Percentiles rank a stretch among this genome's conserved stretches.
Conservation (phyloP, 106 monocot species). For the Dioscorea alata region DNA sequence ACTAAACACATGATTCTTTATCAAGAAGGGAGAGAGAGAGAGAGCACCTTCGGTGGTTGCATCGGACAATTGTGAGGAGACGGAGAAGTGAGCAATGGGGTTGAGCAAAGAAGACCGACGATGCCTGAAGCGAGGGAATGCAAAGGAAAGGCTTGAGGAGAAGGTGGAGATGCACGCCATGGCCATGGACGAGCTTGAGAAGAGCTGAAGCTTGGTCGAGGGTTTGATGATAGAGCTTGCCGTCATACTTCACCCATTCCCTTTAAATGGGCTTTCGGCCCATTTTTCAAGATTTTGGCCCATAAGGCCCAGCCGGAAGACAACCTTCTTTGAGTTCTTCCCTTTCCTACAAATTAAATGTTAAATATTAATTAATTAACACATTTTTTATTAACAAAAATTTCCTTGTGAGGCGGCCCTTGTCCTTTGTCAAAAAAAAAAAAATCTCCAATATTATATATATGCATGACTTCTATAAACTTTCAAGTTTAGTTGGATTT, state of each 20-base stretch:
- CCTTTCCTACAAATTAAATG: too few species aligned
- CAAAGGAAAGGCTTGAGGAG: neutral
- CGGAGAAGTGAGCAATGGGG: neutral
- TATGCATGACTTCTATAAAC: too few species aligned
- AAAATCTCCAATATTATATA: too few species aligned
- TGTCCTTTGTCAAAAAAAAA: too few species aligned
- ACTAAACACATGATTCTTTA: neutral
- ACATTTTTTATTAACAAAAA: too few species aligned
- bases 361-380: too few species aligned
- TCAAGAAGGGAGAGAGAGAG: neutral
- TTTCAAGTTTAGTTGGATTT: too few species aligned
- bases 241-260: neutral
- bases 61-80: constrained; percentile 6
- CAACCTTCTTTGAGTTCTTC: too few species aligned
- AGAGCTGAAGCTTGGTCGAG: neutral
- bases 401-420: too few species aligned
- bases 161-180: neutral
- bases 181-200: neutral
- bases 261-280: neutral
- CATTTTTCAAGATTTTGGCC: too few species aligned
- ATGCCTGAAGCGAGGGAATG: neutral
- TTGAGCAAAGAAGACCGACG: neutral
- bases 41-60: constrained; percentile 2
- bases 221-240: neutral
- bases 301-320: too few species aligned